These are phyloP conservation scores for Neurospora sp. DNA, from an alignment of 495 filamentous ascomycete genomes.

Conservation along the genomic window DNA sequence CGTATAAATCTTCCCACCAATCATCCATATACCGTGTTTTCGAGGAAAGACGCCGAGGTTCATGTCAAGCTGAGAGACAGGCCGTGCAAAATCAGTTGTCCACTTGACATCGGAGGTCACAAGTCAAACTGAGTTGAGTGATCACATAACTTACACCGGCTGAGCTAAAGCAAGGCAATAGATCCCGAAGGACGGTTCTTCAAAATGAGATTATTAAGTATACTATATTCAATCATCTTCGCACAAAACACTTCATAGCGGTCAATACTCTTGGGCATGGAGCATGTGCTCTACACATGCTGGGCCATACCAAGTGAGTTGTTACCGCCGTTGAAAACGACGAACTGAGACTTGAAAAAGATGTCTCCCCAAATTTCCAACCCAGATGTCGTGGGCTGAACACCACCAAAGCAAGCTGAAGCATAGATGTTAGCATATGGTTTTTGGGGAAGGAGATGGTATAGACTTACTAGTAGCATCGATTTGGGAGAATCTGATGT, in stretches of 20 bases:
- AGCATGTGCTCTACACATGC: constrained; percentile 24
- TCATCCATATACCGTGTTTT: background rate
- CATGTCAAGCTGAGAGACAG: background rate
- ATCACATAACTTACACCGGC: background rate
- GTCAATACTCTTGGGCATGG: background rate
- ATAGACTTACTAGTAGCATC: constrained; percentile 33
- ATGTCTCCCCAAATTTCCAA: constrained; percentile 71
- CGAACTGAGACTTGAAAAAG: constrained; percentile 71
- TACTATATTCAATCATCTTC: background rate
- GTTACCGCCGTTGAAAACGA: constrained; percentile 63
- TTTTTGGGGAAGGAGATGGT: background rate
- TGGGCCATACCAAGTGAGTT: constrained; percentile 49
- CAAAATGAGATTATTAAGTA: background rate
- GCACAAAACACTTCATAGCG: background rate
- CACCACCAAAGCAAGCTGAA: constrained; percentile 59
- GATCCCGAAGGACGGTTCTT: background rate
- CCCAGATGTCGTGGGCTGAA: constrained; percentile 51
- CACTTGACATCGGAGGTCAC: background rate
- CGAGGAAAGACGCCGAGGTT: background rate
- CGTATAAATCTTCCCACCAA: background rate
- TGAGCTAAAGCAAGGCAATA: background rate
- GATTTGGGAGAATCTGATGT: constrained; percentile 56
- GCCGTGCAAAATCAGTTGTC: background rate
- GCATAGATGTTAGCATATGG: constrained; percentile 3
- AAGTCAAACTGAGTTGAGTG: background rate